Conservation (phyloP, 73 alveolate genomes). For the Paramecium tetraurelia region DNA sequence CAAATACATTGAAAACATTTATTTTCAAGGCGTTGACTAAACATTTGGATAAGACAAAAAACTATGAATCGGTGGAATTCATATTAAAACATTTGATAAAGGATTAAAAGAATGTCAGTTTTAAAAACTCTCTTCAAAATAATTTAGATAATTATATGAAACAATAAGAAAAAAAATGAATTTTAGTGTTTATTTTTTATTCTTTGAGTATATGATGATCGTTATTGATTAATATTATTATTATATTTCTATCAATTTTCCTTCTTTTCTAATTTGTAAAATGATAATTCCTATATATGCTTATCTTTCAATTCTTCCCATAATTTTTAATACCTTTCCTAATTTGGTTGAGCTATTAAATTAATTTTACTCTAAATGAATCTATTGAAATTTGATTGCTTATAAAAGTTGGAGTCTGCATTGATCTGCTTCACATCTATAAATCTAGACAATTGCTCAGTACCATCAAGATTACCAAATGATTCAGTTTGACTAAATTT, state of each 20-base stretch:
- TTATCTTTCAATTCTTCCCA: not conserved
- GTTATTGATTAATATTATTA: not conserved
- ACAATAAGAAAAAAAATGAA: not conserved
- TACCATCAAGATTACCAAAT: slow-evolving; percentile 11
- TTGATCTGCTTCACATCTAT: not conserved
- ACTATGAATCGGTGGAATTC: not conserved
- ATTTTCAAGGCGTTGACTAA: not conserved
- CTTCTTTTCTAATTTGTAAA: not conserved
- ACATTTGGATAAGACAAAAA: not conserved
- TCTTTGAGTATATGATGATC: not conserved
- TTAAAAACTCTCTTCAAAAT: not conserved
- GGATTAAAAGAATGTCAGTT: not conserved
- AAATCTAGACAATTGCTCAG: not conserved
- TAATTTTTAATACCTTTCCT: not conserved
- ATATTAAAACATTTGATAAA: not conserved
- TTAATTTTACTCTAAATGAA: not conserved
- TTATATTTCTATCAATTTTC: not conserved
- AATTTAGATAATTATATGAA: not conserved
- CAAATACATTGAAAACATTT: not conserved
- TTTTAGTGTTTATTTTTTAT: not conserved
- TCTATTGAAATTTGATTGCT: not conserved
- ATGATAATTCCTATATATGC: not conserved
- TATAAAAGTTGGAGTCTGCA: not conserved
- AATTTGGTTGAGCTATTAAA: not conserved
- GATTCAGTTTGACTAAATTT: not conserved